These are phyloP conservation scores for Hamamelis virginiana DNA, from an alignment of 164 flowering plant species.

Conservation along the genomic window DNA sequence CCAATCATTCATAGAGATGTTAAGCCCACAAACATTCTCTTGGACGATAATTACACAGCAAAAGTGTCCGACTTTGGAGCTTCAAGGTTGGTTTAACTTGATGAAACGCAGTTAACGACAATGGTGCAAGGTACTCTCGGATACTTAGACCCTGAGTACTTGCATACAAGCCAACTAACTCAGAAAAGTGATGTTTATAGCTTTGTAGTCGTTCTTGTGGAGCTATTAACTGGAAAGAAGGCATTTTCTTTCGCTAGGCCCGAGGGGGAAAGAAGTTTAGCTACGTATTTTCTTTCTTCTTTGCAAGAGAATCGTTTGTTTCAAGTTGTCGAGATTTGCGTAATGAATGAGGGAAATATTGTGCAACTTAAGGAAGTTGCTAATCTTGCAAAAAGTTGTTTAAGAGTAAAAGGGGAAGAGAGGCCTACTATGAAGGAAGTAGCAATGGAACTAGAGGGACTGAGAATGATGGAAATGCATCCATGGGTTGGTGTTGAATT, in stretches of 20 bases:
- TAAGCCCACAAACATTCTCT: no score
- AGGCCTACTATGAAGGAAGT: constrained; percentile 22
- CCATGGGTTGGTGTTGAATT: constrained; percentile 9
- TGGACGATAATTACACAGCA: constrained; percentile 3
- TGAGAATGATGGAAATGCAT: constrained; percentile 4
- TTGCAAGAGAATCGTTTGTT: constrained; percentile 12
- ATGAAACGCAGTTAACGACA: constrained; percentile 26
- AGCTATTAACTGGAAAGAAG: no score
- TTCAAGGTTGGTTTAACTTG: constrained; percentile 37
- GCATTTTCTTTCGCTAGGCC: no score
- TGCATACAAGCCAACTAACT: no score
- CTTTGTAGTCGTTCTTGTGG: no score
- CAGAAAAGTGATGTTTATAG: no score
- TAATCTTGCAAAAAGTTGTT: constrained; percentile 13
- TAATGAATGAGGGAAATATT: constrained; percentile 6
- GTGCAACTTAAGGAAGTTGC: constrained; percentile 18
- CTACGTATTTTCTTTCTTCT: constrained; percentile 24
- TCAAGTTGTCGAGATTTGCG: constrained; percentile 13
- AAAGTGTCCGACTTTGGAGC: constrained; percentile 52
- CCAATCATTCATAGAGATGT: constrained; percentile 9
- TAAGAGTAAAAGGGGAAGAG: constrained; percentile 13
- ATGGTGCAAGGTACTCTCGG: no score
- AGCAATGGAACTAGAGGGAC: constrained; percentile 16
- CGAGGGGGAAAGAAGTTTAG: constrained; percentile 9
- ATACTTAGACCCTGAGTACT: no score